A percentile compares a stretch with the other conserved stretches of the same genome.
These are phyloP conservation scores for Stachybotrys chlorohalonatus DNA, from an alignment of 2,329 filamentous ascomycete species.

Conservation along the genomic window DNA sequence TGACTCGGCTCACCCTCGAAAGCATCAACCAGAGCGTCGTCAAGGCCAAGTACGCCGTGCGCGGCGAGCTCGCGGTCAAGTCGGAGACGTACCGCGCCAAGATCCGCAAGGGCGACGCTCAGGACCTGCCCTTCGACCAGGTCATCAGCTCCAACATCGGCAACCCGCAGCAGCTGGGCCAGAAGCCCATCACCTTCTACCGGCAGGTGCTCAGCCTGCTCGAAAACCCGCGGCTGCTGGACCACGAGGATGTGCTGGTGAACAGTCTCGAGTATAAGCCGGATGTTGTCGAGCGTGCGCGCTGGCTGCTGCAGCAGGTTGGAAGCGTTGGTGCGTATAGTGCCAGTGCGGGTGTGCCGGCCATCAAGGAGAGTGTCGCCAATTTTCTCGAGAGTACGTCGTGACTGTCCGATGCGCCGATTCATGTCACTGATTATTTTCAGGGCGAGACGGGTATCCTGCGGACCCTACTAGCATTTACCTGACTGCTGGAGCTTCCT, in stretches of 20 bases:
- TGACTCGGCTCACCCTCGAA: slow-evolving; percentile 50
- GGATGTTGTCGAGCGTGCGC: slow-evolving; percentile 77
- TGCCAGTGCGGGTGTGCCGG: slow-evolving; percentile 76
- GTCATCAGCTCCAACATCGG: slow-evolving; percentile 96
- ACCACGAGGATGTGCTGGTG: slow-evolving; percentile 68
- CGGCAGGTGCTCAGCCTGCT: slow-evolving; percentile 84
- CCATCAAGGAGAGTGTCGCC: slow-evolving; percentile 78
- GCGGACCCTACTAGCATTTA: slow-evolving; percentile 73
- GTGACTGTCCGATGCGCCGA: background rate
- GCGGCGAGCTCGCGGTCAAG: slow-evolving; percentile 83
- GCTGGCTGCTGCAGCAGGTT: slow-evolving; percentile 67
- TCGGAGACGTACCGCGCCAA: slow-evolving; percentile 78
- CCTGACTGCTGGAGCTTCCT: slow-evolving; percentile 80
- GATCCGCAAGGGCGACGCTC: slow-evolving; percentile 46
- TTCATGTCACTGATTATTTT: background rate
- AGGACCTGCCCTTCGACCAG: slow-evolving; percentile 66
- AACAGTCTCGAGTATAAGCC: slow-evolving; percentile 72
- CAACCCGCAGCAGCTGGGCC: slow-evolving; percentile 94
- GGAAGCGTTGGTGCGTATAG: slow-evolving; percentile 93
- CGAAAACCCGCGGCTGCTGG: slow-evolving; percentile 75
- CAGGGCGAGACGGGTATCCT: slow-evolving; percentile 75
- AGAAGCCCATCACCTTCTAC: slow-evolving; percentile 98
- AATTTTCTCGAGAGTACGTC: slow-evolving; percentile 75
- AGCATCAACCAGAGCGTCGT: slow-evolving; percentile 88
- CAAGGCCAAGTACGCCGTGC: slow-evolving; percentile 85